phyloP scores from a whole-genome alignment of 768 basidiomycete genomes.

The Suillus brevipes region DNA sequence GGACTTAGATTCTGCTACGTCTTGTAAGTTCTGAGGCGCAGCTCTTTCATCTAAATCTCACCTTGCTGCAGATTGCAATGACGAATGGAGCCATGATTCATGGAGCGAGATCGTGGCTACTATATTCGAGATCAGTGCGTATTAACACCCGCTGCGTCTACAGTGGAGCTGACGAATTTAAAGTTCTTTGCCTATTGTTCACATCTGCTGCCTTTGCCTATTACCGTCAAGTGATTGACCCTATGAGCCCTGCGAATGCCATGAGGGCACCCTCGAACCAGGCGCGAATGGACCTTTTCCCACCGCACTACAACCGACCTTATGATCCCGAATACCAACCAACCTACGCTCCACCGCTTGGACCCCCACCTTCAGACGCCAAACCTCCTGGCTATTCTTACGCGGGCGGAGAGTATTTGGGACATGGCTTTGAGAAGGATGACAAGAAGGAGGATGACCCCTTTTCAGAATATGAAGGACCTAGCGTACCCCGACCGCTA shows the following conservation, averaged over 20 bases:
- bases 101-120: conserved; percentile 68
- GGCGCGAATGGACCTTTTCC: conserved; percentile 39
- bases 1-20: conserved; percentile 38
- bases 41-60: conserved; percentile 11
- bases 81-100: conserved; percentile 61
- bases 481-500: conserved; percentile 33
- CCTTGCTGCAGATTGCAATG: conserved; percentile 54
- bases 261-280: conserved; percentile 43
- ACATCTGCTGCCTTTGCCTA: conserved; percentile 66
- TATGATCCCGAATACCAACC: conserved; percentile 42
- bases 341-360: conserved; percentile 50
- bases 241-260: conserved; percentile 54
- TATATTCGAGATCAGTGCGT: conserved; percentile 58
- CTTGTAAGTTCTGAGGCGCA: conserved; percentile 41
- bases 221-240: conserved; percentile 75
- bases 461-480: conserved; percentile 52
- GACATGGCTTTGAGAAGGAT: conserved; percentile 29
- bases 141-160: not conserved
- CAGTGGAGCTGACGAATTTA: not conserved
- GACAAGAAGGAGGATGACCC: conserved; percentile 47
- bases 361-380: conserved; percentile 45
- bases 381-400: conserved; percentile 53
- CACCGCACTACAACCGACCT: conserved; percentile 60
- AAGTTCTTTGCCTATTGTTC: conserved; percentile 64
- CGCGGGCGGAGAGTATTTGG: conserved; percentile 36